Evolutionary conservation across 1,284 basidiomycete species (phyloP), one percentile per base, ranked within the genome.

Genomic region (Singerocomus rubriflavus): DNA sequence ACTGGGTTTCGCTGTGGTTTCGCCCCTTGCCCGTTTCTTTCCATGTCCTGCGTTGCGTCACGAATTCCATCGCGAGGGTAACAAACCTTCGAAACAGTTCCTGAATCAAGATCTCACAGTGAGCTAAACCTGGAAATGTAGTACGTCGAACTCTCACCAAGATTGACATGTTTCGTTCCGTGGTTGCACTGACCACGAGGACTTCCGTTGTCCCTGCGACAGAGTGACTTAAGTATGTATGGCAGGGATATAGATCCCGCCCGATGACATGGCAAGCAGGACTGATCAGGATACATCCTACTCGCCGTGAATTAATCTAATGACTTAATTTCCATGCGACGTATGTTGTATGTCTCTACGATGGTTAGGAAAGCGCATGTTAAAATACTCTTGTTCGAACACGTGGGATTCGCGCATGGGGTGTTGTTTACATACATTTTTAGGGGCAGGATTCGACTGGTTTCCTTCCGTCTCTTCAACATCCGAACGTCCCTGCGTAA

Each of bases 131-230:
- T 44, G 44, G 37, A 33, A 44, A 48, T 40, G 13, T 46, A 52
- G 39, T 55, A 48, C 30, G 39, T 57, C 38, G 47, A 59, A 43
- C 42, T 44, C 63, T 65, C 46, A 65, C 63, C 63, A 67, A 48
- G 52, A 65, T 57, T 30, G 63, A 46, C 66, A 65, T 65, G 32
- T 48, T 53, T 57, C 32, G 41, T 48, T 63, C 55, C 55, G 55
- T 50, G 52, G 47, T 59, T 59, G 55, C 34, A 46, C 50, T 51
- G 33, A 50, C 64, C 66, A 68, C 64, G 62, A 63, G 62, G 60
- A 52, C 44, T 29, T 42, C 33, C 29, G 34, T 54, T 50, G 17
- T 39, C 43, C 48, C 12, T 53, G 42, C 58, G 47, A 45, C 50
- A 50, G 51, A 44, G 33, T 48, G 51, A 55, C 48, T 62, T 67